These are phyloP conservation scores for Stephania cephalantha DNA, from an alignment of 164 flowering plant species.

Conservation along the genomic window DNA sequence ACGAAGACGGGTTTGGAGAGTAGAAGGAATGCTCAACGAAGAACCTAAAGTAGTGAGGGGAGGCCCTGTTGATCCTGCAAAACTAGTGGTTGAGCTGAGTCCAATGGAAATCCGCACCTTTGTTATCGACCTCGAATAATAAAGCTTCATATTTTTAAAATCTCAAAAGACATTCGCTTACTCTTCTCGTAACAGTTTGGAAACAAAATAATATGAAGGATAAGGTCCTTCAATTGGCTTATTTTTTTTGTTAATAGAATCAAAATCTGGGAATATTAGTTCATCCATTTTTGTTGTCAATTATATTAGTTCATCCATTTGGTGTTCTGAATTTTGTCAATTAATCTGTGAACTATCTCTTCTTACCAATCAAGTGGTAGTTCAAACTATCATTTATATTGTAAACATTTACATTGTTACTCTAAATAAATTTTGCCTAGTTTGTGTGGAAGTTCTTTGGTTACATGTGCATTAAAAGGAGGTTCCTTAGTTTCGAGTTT, in stretches of 20 bases:
- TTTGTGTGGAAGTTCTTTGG: no score
- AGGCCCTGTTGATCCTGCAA: constrained; percentile 54
- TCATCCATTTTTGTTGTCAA: not conserved
- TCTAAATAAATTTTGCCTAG: no score
- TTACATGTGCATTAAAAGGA: no score
- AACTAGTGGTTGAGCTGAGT: constrained; percentile 59
- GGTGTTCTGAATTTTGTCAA: not conserved
- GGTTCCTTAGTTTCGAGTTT: no score
- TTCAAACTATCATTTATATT: no score
- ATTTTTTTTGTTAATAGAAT: not conserved
- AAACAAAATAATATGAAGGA: not conserved
- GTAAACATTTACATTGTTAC: no score
- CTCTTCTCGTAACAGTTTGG: not conserved
- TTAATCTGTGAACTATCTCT: not conserved
- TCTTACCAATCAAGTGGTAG: no score
- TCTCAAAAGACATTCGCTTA: not conserved
- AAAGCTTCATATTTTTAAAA: not conserved
- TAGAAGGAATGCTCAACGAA: constrained; percentile 33
- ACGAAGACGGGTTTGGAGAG: constrained; percentile 70
- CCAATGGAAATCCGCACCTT: constrained; percentile 92
- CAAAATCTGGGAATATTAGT: not conserved
- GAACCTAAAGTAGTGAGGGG: constrained; percentile 43
- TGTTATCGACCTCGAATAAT: constrained; percentile 30
- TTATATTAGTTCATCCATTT: not conserved
- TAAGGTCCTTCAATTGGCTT: not conserved